Base-by-base conservation (phyloP, 2,329 filamentous ascomycete genomes). In the Colletotrichum kahawae region DNA sequence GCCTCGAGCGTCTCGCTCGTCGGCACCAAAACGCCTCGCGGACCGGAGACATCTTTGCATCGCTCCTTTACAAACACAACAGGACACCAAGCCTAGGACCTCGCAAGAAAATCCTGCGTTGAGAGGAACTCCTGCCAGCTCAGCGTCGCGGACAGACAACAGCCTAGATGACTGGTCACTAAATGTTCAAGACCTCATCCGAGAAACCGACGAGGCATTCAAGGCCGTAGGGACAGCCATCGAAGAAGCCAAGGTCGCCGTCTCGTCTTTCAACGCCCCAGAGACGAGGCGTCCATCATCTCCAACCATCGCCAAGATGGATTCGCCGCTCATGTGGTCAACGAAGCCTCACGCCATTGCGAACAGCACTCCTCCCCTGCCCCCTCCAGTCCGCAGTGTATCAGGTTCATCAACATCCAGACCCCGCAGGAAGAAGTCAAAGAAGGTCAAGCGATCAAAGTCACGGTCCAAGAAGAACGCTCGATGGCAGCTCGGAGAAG, bases 401-500 rank as follows among this genome's bases (percentile, higher is more conserved):
- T 84, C 85, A 1, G 76, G 78, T 18, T 77, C 81, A 4, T 84
- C 85, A 0, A 75, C 79, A 9, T 77, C 81, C 4, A 83, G 82
- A 54, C 80, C 84, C 4, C 87, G 87, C 77, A 83, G 85, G 68
- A 85, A 84, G 51, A 85, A 83, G 71, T 84, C 83, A 5, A 87
- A 84, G 76, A 87, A 86, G 79, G 77, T 74, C 12, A 76, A 77
- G 43, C 33, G 69, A 29, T 38, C 54, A 54, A 68, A 76, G 62
- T 60, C 78, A 79, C 59, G 51, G 75, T 75, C 82, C 59, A 83
- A 81, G 76, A 80, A 79, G n/a, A 81, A 80, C 27, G 80, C 88
- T 57, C 85, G 87, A 82, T 90, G 90, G 89, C 87, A 87, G 16
- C 80, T 92, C 34, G 85, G 89, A 0, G 89, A 90, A 67, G 91